These are phyloP conservation scores for Saccharomycopsis lassenensis DNA, from an alignment of 805 yeast species.

Conservation along the genomic window DNA sequence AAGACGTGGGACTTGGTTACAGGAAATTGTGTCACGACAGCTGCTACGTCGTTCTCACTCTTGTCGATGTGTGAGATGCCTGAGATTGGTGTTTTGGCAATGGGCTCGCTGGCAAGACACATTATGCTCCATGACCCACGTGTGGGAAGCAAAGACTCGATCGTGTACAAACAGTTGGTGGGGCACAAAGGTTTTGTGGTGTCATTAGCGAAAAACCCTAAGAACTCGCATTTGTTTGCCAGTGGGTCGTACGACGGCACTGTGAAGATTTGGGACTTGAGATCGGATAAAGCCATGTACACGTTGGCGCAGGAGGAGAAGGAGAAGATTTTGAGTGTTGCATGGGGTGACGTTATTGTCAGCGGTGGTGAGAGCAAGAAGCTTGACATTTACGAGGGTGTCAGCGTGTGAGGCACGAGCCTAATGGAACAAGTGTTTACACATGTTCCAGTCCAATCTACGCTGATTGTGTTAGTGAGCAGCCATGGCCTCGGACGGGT, in stretches of 20 bases:
- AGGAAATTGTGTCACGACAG: conserved; percentile 73
- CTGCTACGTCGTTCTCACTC: conserved; percentile 76
- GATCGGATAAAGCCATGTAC: conserved; percentile 74
- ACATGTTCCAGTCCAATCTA: too few relatives aligned
- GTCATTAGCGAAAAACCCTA: conserved; percentile 61
- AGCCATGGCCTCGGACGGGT: too few relatives aligned
- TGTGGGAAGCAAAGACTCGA: conserved; percentile 40
- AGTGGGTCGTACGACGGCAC: conserved; percentile 97
- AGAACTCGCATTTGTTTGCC: conserved; percentile 68
- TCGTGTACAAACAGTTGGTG: conserved; percentile 57
- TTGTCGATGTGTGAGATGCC: conserved; percentile 65
- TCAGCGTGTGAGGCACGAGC: too few relatives aligned
- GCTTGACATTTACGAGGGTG: conserved; percentile 62
- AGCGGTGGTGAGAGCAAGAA: conserved; percentile 94
- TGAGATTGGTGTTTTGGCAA: conserved; percentile 58
- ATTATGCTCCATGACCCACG: conserved; percentile 91
- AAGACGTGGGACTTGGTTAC: conserved; percentile 96
- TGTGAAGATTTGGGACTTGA: conserved; percentile 88
- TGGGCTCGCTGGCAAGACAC: conserved; percentile 98
- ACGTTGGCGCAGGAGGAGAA: conserved; percentile 64
- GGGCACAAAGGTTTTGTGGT: conserved; percentile 94
- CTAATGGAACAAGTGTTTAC: too few relatives aligned
- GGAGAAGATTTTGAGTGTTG: conserved; percentile 73
- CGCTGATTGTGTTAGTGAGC: too few relatives aligned
- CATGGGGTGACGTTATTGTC: conserved; percentile 70